Evolutionary conservation across 257 asterid genomes (phyloP).

Genomic region (Solanum sejunctum): DNA sequence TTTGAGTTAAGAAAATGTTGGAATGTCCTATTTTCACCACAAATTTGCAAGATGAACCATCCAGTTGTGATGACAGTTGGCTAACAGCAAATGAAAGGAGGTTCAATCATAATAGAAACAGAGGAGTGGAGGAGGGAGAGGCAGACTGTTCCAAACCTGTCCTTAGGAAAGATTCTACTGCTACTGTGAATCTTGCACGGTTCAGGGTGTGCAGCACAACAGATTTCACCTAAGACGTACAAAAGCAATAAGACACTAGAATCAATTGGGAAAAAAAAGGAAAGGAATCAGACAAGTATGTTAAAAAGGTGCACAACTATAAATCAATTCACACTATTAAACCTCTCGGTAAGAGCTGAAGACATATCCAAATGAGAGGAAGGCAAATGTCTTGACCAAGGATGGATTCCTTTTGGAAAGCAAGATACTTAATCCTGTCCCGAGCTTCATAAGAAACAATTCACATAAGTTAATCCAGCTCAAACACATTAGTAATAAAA

Average conservation of each 20-base stretch:
- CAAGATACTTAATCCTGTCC: constrained; percentile 90
- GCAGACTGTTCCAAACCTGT: constrained; percentile 39
- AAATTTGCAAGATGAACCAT: background rate
- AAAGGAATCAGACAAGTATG: background rate
- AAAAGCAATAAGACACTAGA: background rate
- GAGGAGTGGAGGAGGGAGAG: background rate
- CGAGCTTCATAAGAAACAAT: constrained; percentile 55
- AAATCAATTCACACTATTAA: constrained; percentile 4
- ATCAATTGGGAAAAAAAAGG: background rate
- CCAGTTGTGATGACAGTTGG: background rate
- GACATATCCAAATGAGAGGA: constrained; percentile 87
- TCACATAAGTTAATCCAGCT: constrained; percentile 10
- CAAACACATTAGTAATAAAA: background rate
- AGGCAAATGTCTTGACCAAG: constrained; percentile 60
- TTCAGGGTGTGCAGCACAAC: constrained; percentile 88
- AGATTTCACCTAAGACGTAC: constrained; percentile 61
- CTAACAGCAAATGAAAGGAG: background rate
- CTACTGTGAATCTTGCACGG: constrained; percentile 93
- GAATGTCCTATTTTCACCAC: background rate
- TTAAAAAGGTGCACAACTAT: background rate
- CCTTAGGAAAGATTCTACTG: constrained; percentile 83
- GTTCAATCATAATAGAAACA: background rate
- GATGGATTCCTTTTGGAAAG: constrained; percentile 88
- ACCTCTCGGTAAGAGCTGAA: constrained; percentile 98
- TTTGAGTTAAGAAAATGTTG: background rate